Evolutionary conservation across 768 basidiomycete species (phyloP), one percentile per base, ranked within the genome.

Genomic region (Kondoa malvinella): DNA sequence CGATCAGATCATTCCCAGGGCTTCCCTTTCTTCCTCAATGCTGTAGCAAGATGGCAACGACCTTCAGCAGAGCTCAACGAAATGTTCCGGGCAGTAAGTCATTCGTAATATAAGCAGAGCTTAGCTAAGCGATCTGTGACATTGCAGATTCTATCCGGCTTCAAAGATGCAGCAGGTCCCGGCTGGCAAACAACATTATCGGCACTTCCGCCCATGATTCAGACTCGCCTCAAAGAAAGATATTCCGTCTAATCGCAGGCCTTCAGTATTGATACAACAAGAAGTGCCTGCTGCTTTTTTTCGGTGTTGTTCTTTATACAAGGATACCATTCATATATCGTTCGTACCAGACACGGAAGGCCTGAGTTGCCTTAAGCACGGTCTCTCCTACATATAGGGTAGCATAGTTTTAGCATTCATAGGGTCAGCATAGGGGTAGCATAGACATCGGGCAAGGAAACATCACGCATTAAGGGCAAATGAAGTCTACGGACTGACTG

Each of bases 11-110:
- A 21, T 2, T 2, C 31, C 15, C 76, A 97, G 94, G 88, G 88
- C 73, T 80, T 97, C 71, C 78, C 94, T 66, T 97, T 88, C 87
- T 97, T 99, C 84, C 94, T 94, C 78, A 96, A 97, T 76, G 90
- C 95, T 21, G 88, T 96, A 70, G 88, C 92, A 65, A 83, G 92
- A 69, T 99, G 95, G 95, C 88, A 86, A 67, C 84, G 84, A 68
- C 95, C 95, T 0, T 95, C 92, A 0, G 81, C 84, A 14, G 89
- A 94, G 78, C 82, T 99, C 68, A 90, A 95, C 76, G 81, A 81
- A 61, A 96, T 95, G 90, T 99, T 99, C 84, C 83, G 85, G 75
- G 84, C 76, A 40, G 80, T 81, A 64, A 69, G 79, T 69, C 14
- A 26, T 34, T 26, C 57, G 4, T 56, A n/a, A n/a, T n/a, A n/a